Conservation (phyloP, 1,284 basidiomycete genomes). For the Tilletia indica region DNA sequence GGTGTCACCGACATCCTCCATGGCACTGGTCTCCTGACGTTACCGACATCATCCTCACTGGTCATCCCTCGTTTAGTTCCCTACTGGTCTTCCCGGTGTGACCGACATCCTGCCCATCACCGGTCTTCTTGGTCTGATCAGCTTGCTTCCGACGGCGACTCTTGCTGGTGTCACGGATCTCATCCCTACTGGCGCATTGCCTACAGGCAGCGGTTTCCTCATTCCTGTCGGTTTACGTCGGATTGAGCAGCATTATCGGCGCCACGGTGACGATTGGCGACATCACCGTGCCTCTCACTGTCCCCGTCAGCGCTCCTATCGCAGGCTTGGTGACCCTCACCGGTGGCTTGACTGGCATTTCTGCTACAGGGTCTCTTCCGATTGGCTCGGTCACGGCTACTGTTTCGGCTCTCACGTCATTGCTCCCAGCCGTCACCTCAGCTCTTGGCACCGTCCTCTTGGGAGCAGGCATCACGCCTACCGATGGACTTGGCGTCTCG, state of each 20-base stretch:
- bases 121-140: background rate
- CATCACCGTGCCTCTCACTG: too few relatives aligned
- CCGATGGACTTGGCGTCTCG: too few relatives aligned
- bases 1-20: background rate
- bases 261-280: too few relatives aligned
- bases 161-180: background rate
- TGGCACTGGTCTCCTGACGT: background rate
- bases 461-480: too few relatives aligned
- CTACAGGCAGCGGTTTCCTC: conserved; percentile 17
- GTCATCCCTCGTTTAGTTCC: too few relatives aligned
- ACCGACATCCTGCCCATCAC: background rate
- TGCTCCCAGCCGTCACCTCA: background rate
- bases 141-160: background rate
- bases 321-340: too few relatives aligned
- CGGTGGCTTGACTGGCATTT: too few relatives aligned
- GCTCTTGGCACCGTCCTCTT: too few relatives aligned
- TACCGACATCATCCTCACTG: background rate
- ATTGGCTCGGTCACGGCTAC: background rate
- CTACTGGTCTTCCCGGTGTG: background rate
- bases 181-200: background rate
- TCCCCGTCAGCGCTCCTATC: too few relatives aligned
- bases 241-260: too few relatives aligned
- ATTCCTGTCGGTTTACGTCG: conserved; percentile 47
- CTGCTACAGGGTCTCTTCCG: too few relatives aligned
- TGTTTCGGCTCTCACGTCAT: background rate